Conservation (phyloP, 2,329 filamentous ascomycete species). For the Capronia americana region DNA sequence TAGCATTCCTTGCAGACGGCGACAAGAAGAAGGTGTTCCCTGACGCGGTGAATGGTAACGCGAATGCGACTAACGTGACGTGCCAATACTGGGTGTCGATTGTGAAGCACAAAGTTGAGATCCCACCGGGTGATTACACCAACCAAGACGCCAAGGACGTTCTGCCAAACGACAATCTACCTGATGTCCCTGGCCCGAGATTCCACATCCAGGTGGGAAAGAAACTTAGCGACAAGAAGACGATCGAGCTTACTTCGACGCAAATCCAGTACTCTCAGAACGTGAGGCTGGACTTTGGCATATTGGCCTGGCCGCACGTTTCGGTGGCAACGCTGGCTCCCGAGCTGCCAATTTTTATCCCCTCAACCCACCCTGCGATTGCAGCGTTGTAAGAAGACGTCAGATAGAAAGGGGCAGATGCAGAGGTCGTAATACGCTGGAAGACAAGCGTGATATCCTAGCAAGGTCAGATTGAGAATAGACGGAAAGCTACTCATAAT, state of each 20-base stretch:
- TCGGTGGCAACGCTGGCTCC: conserved; percentile 1
- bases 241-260: background rate
- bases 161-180: background rate
- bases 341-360: no score
- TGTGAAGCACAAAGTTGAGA: background rate
- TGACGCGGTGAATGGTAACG: background rate
- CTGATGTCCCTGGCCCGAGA: background rate
- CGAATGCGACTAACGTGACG: background rate
- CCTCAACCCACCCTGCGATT: no score
- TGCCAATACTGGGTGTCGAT: background rate
- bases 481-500: no score
- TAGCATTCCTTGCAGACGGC: background rate
- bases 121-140: background rate
- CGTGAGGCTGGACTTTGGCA: conserved; percentile 1
- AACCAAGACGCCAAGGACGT: background rate
- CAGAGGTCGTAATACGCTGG: no score
- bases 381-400: no score
- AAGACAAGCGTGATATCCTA: no score
- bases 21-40: no score
- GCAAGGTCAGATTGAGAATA: no score
- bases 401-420: no score
- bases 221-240: background rate
- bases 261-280: conserved; percentile 6
- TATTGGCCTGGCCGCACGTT: conserved; percentile 1
- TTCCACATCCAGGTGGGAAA: no score